Base-by-base conservation (phyloP, 2,329 filamentous ascomycete genomes). In the Colletotrichum gigasporum region DNA sequence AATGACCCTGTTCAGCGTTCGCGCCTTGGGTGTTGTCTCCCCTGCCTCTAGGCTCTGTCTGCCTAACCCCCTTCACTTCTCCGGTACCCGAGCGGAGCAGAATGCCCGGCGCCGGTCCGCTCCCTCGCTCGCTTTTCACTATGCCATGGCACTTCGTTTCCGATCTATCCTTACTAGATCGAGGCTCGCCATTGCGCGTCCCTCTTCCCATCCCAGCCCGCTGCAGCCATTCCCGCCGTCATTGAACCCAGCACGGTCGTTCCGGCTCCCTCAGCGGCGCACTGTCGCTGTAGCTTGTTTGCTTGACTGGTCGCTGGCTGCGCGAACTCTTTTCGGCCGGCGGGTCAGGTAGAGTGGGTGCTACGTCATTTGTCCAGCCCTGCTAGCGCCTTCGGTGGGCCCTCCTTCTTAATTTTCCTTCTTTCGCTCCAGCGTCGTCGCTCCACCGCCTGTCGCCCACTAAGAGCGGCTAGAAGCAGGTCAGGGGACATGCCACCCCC, bases 321-420 rank as follows among this genome's bases (percentile, higher is more conserved):
- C 48, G 50, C 34, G 42, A 65, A 50, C 48, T 62, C 35, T 62
- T 54, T 45, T 39, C 6, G 37, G 39, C 4, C 11, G 16, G 42
- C 16, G 45, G 42, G 28, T 34, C 57, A 42, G 16, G 32, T 47
- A 61, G 37, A 51, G 55, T 61, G 48, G 44, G 34, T 63, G 44
- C 63, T 65, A 65, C 63, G 63, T 65, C 63, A 65, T 65, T 51
- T 63, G 52, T 45, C 37, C 12, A 53, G 37, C 44, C 51, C 61
- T 45, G 32, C 52, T 63, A 57, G 52, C 45, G 63, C 37, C 11
- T 24, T 10, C 3, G 18, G 16, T 22, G 14, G 34, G 28, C 20
- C 34, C 26, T 16, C 50, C 22, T 54, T 55, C 48, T 65, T 44
- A 62, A 24, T 55, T 59, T 59, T 52, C 20, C 41, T 35, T 30